Evolutionary conservation across 2,329 filamentous ascomycete genomes (phyloP), one percentile per base, ranked within the genome.

Genomic region (Cercospora citrullina): DNA sequence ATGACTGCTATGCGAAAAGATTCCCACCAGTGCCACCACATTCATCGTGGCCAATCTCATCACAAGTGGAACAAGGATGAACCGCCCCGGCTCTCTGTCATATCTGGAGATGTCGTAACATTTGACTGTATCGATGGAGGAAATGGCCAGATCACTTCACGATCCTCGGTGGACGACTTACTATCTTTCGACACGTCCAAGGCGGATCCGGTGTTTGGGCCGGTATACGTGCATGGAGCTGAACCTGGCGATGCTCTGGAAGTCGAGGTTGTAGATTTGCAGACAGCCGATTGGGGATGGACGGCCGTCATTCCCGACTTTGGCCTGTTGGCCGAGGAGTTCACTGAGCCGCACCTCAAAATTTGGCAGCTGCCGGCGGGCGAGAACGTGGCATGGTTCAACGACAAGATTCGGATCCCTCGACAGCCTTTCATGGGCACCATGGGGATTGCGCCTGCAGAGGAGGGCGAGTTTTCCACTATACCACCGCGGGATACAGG

Each of bases 121-220:
- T 72, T 72, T 28, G 71, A 72, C 36, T 72, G 71, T 57, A 69
- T 71, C 39, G 71, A 72, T 60, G 69, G 61, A 6, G 64, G 67
- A n/a, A 69, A 71, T 28, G 66, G 66, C 2, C 71, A 72, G 45
- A 69, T 72, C 53, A 71, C 60, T n/a, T 67, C 61, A 9, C 18
- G 62, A 7, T 72, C 71, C n/a, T 69, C 67, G n/a, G 57, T 65
- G 3, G 57, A 67, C 16, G 69, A 62, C 10, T 28, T 71, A 21
- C 36, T 36, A 5, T 57, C 65, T 9, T 67, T 72, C 61, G 66
- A 72, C 48, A 63, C 66, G 12, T 58, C 63, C 16, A 67, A 68
- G 16, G 69, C 69, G 12, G 71, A 72, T 64, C 71, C 71, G 2
- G 69, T 72, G 6, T 71, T 72, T 45, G 71, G 71, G 1, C 71